These are phyloP conservation scores for Kondoa subrosea DNA, from an alignment of 768 basidiomycete species.

Conservation along the genomic window DNA sequence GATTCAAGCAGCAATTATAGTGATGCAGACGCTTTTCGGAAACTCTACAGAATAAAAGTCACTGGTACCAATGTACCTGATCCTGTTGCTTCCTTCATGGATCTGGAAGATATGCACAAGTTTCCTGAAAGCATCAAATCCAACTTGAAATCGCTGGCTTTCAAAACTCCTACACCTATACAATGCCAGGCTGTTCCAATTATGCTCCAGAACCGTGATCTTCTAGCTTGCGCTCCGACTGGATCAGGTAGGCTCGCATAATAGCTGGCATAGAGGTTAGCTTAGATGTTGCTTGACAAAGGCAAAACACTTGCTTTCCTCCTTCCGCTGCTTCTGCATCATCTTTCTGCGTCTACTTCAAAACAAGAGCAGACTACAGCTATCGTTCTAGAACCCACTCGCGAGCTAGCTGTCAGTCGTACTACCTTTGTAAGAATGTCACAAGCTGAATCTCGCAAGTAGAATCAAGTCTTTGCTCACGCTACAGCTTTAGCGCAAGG, in stretches of 20 bases:
- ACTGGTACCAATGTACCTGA: constrained; percentile 57
- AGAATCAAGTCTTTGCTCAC: constrained; percentile 80
- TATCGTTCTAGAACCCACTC: constrained; percentile 72
- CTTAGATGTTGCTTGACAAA: too few relatives aligned
- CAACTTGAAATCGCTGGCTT: constrained; percentile 50
- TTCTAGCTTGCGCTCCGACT: constrained; percentile 88
- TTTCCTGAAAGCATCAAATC: constrained; percentile 31
- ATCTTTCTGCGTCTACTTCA: constrained; percentile 41
- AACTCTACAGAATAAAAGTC: constrained; percentile 47
- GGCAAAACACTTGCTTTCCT: constrained; percentile 88
- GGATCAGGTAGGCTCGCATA: too few relatives aligned
- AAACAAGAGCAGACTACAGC: constrained; percentile 46
- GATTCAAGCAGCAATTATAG: background rate
- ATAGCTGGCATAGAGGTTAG: too few relatives aligned
- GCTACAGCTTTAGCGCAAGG: constrained; percentile 63
- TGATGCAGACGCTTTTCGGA: constrained; percentile 20
- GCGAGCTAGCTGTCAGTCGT: constrained; percentile 52
- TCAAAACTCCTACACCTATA: constrained; percentile 56
- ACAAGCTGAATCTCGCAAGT: background rate
- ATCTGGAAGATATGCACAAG: constrained; percentile 14
- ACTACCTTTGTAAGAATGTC: background rate
- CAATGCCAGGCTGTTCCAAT: constrained; percentile 68
- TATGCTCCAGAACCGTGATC: constrained; percentile 58
- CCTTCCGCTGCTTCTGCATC: constrained; percentile 52
- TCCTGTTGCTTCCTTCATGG: constrained; percentile 45